Evolutionary conservation across 192 early-diverging fungal genomes (phyloP).

Genomic region (Mortierella antarctica): DNA sequence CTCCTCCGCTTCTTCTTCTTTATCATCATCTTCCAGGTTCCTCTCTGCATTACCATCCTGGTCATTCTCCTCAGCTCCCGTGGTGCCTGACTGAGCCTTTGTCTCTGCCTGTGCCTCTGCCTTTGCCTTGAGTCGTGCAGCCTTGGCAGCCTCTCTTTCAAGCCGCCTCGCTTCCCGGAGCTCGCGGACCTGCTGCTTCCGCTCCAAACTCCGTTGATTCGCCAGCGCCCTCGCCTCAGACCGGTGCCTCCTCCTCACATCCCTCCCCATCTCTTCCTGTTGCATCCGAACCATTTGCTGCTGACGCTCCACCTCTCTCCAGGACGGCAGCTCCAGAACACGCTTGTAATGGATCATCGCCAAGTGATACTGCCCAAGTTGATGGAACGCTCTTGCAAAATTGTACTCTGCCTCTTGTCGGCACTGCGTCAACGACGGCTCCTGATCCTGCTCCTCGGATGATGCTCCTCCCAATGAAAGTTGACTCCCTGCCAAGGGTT

Average conservation of each 20-base stretch:
- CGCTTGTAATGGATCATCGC: constrained; percentile 89
- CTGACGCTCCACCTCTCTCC: constrained; percentile 29
- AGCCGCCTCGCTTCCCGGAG: neutral
- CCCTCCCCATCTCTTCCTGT: neutral
- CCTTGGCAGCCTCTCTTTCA: neutral
- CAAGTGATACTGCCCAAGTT: constrained; percentile 82
- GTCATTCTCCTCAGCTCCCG: constrained; percentile 1
- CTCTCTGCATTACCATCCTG: constrained; percentile 30
- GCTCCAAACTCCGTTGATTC: constrained; percentile 5
- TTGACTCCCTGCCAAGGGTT: neutral
- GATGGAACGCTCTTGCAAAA: constrained; percentile 89
- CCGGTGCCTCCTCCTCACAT: neutral
- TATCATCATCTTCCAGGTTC: constrained; percentile 16
- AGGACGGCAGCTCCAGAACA: constrained; percentile 71
- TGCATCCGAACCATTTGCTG: constrained; percentile 9
- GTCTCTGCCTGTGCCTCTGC: neutral
- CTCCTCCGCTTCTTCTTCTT: constrained; percentile 2
- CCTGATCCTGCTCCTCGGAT: neutral
- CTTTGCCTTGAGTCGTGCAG: constrained; percentile 1
- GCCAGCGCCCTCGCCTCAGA: neutral
- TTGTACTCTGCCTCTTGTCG: constrained; percentile 85
- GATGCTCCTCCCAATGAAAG: neutral
- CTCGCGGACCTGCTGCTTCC: constrained; percentile 17
- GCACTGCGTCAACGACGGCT: constrained; percentile 14
- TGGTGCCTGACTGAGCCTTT: neutral